Base-by-base conservation (phyloP, 192 early-diverging fungal genomes). In the Ambispora gerdemannii region DNA sequence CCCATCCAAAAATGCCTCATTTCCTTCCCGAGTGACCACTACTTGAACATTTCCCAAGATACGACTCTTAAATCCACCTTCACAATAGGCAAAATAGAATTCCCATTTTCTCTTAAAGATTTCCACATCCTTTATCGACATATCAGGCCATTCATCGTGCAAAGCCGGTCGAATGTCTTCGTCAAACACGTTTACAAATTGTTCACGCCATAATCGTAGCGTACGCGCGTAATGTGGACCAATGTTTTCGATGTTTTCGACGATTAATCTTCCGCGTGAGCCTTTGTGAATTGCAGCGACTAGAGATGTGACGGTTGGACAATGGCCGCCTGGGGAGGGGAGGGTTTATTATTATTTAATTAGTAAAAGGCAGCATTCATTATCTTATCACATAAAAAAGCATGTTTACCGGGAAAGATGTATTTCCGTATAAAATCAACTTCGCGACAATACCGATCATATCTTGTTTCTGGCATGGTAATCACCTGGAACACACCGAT, bases 61-160 rank as follows among this genome's bases (percentile, higher is more conserved):
- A n/a, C 87, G 77, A 4, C 84, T 84, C 27, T 81, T 82, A 75
- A 91, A 92, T 0, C 88, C 91, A 28, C 85, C 89, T 66, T 91
- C 89, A 68, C 91, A 92, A 75, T 88, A 92, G 4, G 88, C 86
- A 81, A 92, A 92, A 76, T 92, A 92, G 74, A 83, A 92, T 72
- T 90, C 88, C 85, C 86, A 92, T 74, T 88, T 89, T 66, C 89
- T 81, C 68, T 80, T 81, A 69, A 92, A 92, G 55, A 83, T 81
- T 31, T 80, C 75, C 17, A 65, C 15, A n/a, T 71, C 69, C 8
- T 55, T 35, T 38, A 8, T 30, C 15, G 36, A 56, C 58, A 75
- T 58, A 20, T 50, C 28, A 6, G 74, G 70, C 33, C 63, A 63
- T 28, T 32, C 64, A n/a, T 34, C 11, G 13, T 49, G 27, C 38